Evolutionary conservation across 2,329 filamentous ascomycete genomes (phyloP).

Genomic region (Aureobasidium sp.): DNA sequence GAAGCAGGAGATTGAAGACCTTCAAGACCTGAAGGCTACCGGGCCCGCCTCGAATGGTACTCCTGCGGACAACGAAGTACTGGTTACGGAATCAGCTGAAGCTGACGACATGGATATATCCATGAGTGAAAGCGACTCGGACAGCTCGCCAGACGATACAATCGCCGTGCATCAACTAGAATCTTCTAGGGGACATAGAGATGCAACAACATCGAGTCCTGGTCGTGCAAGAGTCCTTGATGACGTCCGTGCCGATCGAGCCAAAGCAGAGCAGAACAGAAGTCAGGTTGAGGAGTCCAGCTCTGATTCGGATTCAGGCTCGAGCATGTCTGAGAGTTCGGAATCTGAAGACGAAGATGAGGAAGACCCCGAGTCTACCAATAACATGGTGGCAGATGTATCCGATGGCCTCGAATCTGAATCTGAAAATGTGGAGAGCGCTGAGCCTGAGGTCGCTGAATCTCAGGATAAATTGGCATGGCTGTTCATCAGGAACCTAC

Average conservation of each 20-base stretch:
- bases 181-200: not conserved
- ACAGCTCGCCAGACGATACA: not conserved
- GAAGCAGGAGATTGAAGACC: constrained; percentile 26
- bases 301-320: constrained; percentile 1
- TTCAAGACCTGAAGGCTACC: not conserved
- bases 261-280: not conserved
- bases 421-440: not conserved
- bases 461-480: not conserved
- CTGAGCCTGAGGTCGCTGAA: not conserved
- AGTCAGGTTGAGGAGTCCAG: not conserved
- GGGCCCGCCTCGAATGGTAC: not conserved
- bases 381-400: not conserved
- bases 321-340: constrained; percentile 17
- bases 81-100: not conserved
- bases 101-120: not conserved
- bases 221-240: constrained; percentile 1
- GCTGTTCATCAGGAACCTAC: not conserved
- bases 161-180: not conserved
- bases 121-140: not conserved
- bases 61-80: not conserved
- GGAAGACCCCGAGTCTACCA: not conserved
- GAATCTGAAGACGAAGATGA: constrained; percentile 1
- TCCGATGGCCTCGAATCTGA: not conserved
- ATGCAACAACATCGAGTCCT: not conserved
- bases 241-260: not conserved